A percentile compares a stretch with the other conserved stretches of the same genome.
Conservation (phyloP, 306 rosid genomes). For the Dryas octopetala region DNA sequence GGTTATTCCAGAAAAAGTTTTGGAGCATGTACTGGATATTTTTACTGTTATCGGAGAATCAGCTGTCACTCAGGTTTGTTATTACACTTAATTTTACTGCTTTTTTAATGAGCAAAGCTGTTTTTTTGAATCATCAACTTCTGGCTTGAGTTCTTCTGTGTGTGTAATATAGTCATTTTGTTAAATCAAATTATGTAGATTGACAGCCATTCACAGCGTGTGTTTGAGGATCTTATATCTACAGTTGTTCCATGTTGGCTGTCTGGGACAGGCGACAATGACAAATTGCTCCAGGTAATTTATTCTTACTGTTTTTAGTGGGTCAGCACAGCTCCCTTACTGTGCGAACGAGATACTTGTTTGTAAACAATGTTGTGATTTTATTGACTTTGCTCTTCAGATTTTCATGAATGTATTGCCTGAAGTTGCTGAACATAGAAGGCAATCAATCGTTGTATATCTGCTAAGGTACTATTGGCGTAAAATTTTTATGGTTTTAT, state of each 20-base stretch:
- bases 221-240: conserved; percentile 79
- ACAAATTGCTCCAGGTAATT: conserved; percentile 68
- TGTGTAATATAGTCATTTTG: not conserved
- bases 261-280: conserved; percentile 59
- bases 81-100: conserved; percentile 9
- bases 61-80: conserved; percentile 69
- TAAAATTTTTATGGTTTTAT: not conserved
- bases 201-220: conserved; percentile 75
- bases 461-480: conserved; percentile 53
- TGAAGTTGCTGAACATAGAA: conserved; percentile 72
- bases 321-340: not conserved
- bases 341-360: conserved; percentile 13
- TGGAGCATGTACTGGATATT: conserved; percentile 65
- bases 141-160: conserved; percentile 1
- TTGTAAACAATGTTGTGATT: conserved; percentile 24
- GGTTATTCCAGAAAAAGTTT: conserved; percentile 57
- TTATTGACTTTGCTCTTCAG: conserved; percentile 39
- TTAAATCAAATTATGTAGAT: conserved; percentile 36
- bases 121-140: not conserved
- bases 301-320: conserved; percentile 17
- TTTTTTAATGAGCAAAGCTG: not conserved
- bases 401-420: conserved; percentile 69
- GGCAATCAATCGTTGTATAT: conserved; percentile 61
- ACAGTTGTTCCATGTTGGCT: conserved; percentile 92
- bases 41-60: conserved; percentile 71